Evolutionary conservation across 768 basidiomycete species (phyloP).

Genomic region (Trametes cubensis): DNA sequence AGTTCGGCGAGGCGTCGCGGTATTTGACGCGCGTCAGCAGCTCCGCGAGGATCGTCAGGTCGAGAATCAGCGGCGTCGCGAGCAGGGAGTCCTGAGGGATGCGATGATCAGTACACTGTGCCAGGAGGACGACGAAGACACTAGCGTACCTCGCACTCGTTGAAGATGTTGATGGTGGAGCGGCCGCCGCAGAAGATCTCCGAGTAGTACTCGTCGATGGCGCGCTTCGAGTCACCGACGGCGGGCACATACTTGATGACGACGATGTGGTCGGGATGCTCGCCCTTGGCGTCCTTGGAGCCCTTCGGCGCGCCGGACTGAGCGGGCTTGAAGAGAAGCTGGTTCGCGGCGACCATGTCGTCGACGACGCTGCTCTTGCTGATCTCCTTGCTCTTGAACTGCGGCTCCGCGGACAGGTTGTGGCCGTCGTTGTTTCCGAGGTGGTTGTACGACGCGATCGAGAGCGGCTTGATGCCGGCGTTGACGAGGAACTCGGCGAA

Average conservation of each 20-base stretch:
- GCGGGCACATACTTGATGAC: slow-evolving; percentile 98
- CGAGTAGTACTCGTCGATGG: slow-evolving; percentile 99
- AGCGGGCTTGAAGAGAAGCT: slow-evolving; percentile 86
- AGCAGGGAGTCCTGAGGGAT: slow-evolving; percentile 80
- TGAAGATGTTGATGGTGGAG: slow-evolving; percentile 95
- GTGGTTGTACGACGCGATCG: slow-evolving; percentile 98
- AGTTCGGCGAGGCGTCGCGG: slow-evolving; percentile 50
- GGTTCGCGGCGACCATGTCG: slow-evolving; percentile 95
- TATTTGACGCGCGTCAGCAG: slow-evolving; percentile 92
- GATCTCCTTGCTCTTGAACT: slow-evolving; percentile 99
- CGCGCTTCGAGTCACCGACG: slow-evolving; percentile 96
- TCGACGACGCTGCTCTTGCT: slow-evolving; percentile 96
- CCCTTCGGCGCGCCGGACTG: slow-evolving; percentile 52
- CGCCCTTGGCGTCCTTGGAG: slow-evolving; percentile 71
- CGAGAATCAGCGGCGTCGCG: slow-evolving; percentile 94
- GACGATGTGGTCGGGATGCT: slow-evolving; percentile 96
- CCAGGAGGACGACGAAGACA: slow-evolving; percentile 2
- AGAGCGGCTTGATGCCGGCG: slow-evolving; percentile 96
- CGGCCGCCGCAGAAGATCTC: slow-evolving; percentile 97
- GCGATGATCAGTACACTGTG: slow-evolving; percentile 13
- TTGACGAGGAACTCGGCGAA: slow-evolving; percentile 98
- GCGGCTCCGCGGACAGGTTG: slow-evolving; percentile 85
- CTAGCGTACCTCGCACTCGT: slow-evolving; percentile 83
- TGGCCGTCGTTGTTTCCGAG: slow-evolving; percentile 97
- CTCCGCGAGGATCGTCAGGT: slow-evolving; percentile 91